These are phyloP conservation scores for Polysphondylium violaceum DNA, from an alignment of 78 protist genomes.

Conservation along the genomic window DNA sequence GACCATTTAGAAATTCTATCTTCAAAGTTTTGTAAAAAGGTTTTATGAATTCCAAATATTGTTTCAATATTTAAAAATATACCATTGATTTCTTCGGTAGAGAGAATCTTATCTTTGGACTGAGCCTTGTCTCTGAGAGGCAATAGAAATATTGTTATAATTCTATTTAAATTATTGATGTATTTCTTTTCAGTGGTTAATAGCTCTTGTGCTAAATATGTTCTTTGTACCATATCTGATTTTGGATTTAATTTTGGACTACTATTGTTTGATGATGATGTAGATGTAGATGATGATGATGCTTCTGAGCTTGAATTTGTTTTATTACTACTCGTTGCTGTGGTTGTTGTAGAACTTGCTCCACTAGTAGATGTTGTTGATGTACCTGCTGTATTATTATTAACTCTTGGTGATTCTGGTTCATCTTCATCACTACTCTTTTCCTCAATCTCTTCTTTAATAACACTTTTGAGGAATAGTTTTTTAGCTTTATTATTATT, in stretches of 20 bases:
- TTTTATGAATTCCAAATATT: slow-evolving; percentile 46
- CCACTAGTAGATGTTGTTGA: not conserved
- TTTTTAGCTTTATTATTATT: slow-evolving; percentile 26
- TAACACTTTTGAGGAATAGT: slow-evolving; percentile 20
- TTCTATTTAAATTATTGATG: slow-evolving; percentile 65
- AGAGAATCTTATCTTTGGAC: slow-evolving; percentile 54
- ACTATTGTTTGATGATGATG: not conserved
- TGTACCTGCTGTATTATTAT: not conserved
- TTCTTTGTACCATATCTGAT: slow-evolving; percentile 48
- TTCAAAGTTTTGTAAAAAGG: slow-evolving; percentile 56
- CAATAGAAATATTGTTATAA: slow-evolving; percentile 62
- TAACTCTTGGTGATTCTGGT: slow-evolving; percentile 6
- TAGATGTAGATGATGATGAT: not conserved
- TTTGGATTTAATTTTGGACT: not conserved
- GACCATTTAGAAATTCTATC: slow-evolving; percentile 42
- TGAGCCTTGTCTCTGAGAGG: slow-evolving; percentile 35
- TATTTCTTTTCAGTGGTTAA: slow-evolving; percentile 70
- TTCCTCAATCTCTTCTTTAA: not conserved
- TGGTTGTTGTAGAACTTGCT: not conserved
- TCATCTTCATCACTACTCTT: slow-evolving; percentile 45
- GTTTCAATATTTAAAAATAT: slow-evolving; percentile 66
- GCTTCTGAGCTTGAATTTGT: not conserved
- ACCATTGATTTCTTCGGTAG: slow-evolving; percentile 51
- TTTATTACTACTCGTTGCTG: not conserved
- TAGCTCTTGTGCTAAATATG: slow-evolving; percentile 62